Percentiles rank a stretch among this genome's conserved stretches.
Conservation (phyloP, 352 stramenopile species). For the Phytophthora uliginosa region DNA sequence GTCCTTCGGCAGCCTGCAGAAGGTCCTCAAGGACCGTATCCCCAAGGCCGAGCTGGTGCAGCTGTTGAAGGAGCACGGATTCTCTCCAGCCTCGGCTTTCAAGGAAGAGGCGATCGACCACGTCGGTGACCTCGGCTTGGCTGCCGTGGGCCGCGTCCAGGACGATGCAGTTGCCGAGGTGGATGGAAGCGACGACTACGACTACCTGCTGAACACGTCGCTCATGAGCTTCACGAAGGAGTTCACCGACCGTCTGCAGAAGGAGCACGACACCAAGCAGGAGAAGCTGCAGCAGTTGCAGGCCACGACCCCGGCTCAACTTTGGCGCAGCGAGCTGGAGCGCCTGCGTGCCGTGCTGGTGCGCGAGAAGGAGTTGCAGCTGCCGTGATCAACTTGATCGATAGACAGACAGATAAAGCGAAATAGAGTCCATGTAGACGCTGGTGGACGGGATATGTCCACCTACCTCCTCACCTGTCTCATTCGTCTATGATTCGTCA, state of each 20-base stretch:
- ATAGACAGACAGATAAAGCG: constrained; percentile 26
- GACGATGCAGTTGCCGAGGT: constrained; percentile 28
- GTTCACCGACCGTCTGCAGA: constrained; percentile 93
- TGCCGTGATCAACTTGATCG: constrained; percentile 3
- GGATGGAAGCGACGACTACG: constrained; percentile 84
- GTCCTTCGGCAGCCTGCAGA: constrained; percentile 93
- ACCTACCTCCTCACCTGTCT: neutral
- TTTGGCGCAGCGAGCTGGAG: constrained; percentile 88
- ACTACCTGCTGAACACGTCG: constrained; percentile 99
- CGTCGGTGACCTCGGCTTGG: constrained; percentile 32
- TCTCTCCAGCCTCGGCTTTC: constrained; percentile 64
- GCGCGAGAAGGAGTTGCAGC: constrained; percentile 78
- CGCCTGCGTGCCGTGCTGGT: constrained; percentile 66
- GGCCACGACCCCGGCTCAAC: constrained; percentile 79
- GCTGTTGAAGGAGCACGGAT: constrained; percentile 59
- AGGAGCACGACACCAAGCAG: constrained; percentile 92
- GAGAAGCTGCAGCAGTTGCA: constrained; percentile 91
- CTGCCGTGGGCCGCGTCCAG: constrained; percentile 28
- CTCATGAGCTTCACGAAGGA: constrained; percentile 99
- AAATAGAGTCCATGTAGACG: constrained; percentile 37
- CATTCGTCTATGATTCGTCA: constrained; percentile 29
- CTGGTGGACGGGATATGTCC: constrained; percentile 17
- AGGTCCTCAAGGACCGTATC: constrained; percentile 85
- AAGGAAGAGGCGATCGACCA: constrained; percentile 46
- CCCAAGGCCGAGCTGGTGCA: constrained; percentile 69